phyloP scores from a whole-genome alignment of 192 early-diverging fungal genomes.

The Piromyces sp. region DNA sequence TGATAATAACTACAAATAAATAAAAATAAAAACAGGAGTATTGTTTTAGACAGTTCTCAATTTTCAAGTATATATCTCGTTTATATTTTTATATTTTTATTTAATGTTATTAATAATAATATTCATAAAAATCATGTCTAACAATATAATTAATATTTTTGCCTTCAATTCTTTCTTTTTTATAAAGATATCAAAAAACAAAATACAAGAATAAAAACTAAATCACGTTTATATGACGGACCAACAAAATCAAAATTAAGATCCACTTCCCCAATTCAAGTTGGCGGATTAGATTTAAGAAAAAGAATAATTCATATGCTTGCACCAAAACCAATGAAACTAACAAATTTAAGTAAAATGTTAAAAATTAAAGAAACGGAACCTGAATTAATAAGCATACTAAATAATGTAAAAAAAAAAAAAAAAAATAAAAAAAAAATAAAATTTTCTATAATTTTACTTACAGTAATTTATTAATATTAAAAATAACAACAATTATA shows the following conservation, averaged over 20 bases:
- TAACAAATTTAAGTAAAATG: background rate
- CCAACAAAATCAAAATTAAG: background rate
- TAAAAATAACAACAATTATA: no score
- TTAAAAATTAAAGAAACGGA: background rate
- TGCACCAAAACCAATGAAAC: background rate
- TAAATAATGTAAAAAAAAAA: background rate
- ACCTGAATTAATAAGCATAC: background rate
- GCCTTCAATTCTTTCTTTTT: no score
- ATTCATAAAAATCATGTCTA: no score
- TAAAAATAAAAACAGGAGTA: background rate
- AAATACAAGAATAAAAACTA: background rate
- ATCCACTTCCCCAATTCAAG: background rate
- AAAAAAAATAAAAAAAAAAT: no score
- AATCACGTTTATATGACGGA: background rate
- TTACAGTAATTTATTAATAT: no score
- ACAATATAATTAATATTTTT: no score
- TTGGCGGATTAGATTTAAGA: background rate
- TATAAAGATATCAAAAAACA: background rate
- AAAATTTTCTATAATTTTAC: no score
- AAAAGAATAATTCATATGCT: background rate
- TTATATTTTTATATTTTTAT: no score
- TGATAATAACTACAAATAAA: no score
- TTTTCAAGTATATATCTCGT: background rate
- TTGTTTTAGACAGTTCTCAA: background rate
- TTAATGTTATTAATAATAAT: no score